Percentiles rank a stretch among this genome's conserved stretches.
Conservation (phyloP, 257 asterid species). For the Perilla frutescens region DNA sequence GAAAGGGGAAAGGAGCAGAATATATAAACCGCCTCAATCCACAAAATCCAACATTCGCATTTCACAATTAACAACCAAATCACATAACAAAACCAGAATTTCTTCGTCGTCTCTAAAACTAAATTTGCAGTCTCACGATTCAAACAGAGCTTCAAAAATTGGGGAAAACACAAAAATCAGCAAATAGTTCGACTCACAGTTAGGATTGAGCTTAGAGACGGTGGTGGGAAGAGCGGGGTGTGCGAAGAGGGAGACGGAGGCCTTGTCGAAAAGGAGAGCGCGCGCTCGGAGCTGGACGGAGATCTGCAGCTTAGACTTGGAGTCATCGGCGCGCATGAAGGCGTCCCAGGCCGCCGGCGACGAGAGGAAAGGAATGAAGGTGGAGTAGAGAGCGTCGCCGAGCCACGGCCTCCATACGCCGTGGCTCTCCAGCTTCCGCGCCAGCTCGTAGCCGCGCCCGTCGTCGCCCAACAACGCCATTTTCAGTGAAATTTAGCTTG, state of each 20-base stretch:
- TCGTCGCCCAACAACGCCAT: conserved; percentile 92
- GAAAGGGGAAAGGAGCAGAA: conserved; percentile 13
- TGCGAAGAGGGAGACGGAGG: conserved; percentile 60
- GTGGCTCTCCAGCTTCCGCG: conserved; percentile 84
- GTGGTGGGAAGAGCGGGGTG: conserved; percentile 48
- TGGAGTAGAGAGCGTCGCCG: conserved; percentile 74
- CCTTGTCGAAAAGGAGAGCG: conserved; percentile 92
- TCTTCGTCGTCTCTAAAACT: not conserved
- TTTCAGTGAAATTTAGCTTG: not conserved
- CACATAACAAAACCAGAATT: not conserved
- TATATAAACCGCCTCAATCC: not conserved
- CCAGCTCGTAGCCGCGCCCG: conserved; percentile 90
- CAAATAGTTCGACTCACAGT: conserved; percentile 49
- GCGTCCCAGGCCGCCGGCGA: conserved; percentile 82
- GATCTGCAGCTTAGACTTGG: conserved; percentile 69
- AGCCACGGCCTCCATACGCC: conserved; percentile 95
- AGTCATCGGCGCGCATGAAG: conserved; percentile 74
- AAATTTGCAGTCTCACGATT: not conserved
- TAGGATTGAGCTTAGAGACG: conserved; percentile 73
- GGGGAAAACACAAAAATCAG: conserved; percentile 14
- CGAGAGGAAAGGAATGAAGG: conserved; percentile 71
- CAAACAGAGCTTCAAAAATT: conserved; percentile 12
- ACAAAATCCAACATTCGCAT: not conserved
- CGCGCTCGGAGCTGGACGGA: conserved; percentile 92
- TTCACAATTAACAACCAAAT: conserved; percentile 9